Base-by-base conservation (phyloP, 345 rosid genomes). In the Melastoma malabathricum region DNA sequence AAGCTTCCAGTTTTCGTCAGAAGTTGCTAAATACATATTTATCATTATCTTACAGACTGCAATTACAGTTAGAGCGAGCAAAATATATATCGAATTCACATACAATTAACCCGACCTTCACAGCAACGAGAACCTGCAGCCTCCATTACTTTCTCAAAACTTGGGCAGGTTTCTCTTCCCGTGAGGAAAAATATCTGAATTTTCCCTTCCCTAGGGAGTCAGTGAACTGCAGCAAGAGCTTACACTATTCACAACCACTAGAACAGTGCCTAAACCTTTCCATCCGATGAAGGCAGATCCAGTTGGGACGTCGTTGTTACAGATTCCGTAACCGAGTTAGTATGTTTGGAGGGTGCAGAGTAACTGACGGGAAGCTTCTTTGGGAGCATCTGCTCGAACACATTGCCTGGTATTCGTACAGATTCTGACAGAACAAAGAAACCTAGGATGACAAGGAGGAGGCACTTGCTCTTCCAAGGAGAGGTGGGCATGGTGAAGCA, bases 261-360 rank as follows among this genome's bases (percentile, higher is more conserved):
- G 41, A 7, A 34, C 41, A 34, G 41, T 12, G 59, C 38, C 71
- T 78, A 88, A 46, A 71, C 77, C 57, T 81, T 83, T 29, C 84
- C 86, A 38, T 72, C 73, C 1, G 72, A 67, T 0, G 84, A 68
- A 62, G 75, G 70, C 25, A 18, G 74, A n/a, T 9, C 50, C 43
- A 53, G 64, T 61, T 72, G 65, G 0, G 65, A 46, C 60, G 63
- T 68, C 17, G 63, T 44, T 17, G 71, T 59, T 10, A 76, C 66
- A 0, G 83, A 81, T 51, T 58, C 68, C 31, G 66, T 55, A 31
- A 82, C 49, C 9, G 83, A 76, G 60, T 90, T 84, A 46, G 98
- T 90, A 48, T 96, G 94, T 64, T 69, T 83, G 2, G 98, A 90
- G 43, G 98, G 98, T 61, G 96, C 59, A 18, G 98, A 90, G 38